Evolutionary conservation across 1,284 basidiomycete genomes (phyloP).

Genomic region (Ganoderma sp.): DNA sequence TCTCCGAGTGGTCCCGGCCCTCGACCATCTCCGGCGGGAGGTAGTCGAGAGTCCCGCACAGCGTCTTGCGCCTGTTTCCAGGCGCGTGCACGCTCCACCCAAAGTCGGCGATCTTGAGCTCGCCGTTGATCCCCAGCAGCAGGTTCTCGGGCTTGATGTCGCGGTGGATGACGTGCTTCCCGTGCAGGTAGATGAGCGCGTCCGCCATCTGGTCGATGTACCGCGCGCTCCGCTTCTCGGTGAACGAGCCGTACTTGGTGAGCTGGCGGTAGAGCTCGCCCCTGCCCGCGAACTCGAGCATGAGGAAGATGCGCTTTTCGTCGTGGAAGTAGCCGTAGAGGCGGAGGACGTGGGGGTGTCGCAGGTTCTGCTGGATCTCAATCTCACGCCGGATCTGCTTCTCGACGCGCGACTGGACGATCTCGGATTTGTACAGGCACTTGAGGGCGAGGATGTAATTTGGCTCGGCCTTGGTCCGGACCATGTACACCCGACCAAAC

Average conservation of each 20-base stretch:
- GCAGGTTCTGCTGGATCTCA: constrained; percentile 97
- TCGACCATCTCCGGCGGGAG: constrained; percentile 99
- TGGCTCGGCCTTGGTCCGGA: constrained; percentile 87
- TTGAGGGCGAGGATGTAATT: constrained; percentile 97
- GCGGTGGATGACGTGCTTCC: constrained; percentile 97
- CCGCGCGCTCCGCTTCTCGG: constrained; percentile 84
- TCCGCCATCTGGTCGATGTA: constrained; percentile 99
- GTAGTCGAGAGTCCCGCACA: constrained; percentile 97
- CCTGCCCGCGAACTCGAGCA: constrained; percentile 95
- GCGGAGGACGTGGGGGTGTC: constrained; percentile 94
- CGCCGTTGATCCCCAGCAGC: constrained; percentile 92
- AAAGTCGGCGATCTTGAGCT: constrained; percentile 98
- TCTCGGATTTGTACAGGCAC: constrained; percentile 96
- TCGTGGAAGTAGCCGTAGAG: constrained; percentile 98
- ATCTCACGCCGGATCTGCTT: constrained; percentile 97
- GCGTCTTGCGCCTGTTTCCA: constrained; percentile 83
- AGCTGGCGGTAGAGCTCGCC: constrained; percentile 98
- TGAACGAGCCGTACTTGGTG: constrained; percentile 83
- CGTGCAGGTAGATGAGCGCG: constrained; percentile 90
- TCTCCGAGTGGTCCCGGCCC: constrained; percentile 83
- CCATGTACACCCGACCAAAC: constrained; percentile 99
- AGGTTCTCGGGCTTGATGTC: constrained; percentile 99
- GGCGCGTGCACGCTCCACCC: constrained; percentile 99
- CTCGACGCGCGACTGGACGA: constrained; percentile 86
- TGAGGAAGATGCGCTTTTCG: constrained; percentile 96